Percentiles rank a stretch among this genome's conserved stretches.
phyloP scores from a whole-genome alignment of 2,329 filamentous ascomycete species.

The Fonsecaea nubica region DNA sequence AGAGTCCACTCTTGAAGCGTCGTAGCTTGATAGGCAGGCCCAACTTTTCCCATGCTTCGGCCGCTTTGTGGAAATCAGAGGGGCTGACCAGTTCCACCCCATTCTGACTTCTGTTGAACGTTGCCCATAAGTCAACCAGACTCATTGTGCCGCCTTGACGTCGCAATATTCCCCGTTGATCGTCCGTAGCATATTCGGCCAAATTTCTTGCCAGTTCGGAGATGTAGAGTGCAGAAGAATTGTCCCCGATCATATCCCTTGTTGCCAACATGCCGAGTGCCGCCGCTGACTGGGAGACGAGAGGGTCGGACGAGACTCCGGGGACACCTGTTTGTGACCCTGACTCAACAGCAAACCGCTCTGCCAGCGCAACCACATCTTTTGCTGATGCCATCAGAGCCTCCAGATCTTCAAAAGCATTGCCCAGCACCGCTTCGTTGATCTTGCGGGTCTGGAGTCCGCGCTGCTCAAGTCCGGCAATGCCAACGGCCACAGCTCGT shows the following conservation, averaged over 20 bases:
- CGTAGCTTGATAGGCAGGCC: conserved; percentile 84
- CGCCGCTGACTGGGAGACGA: conserved; percentile 80
- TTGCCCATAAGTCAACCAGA: conserved; percentile 88
- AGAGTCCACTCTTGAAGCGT: conserved; percentile 89
- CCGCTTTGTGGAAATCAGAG: conserved; percentile 87
- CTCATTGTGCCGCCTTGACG: conserved; percentile 87
- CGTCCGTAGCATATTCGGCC: conserved; percentile 88
- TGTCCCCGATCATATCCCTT: conserved; percentile 87
- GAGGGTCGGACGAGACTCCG: conserved; percentile 67
- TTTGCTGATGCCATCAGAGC: conserved; percentile 97
- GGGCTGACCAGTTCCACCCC: conserved; percentile 95
- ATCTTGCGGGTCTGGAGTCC: conserved; percentile 85
- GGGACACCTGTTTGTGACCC: conserved; percentile 61
- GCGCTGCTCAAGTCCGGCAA: conserved; percentile 87
- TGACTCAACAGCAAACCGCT: conserved; percentile 77
- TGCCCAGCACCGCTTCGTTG: conserved; percentile 90
- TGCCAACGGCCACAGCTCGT: conserved; percentile 73
- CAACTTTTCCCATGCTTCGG: conserved; percentile 83
- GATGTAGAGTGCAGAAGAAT: conserved; percentile 81
- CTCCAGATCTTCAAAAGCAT: conserved; percentile 93
- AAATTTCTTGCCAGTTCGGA: conserved; percentile 84
- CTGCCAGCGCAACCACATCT: conserved; percentile 90
- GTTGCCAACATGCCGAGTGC: conserved; percentile 91
- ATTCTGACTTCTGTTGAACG: conserved; percentile 91
- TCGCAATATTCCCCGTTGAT: conserved; percentile 76